Conservation (phyloP, 2,329 filamentous ascomycete genomes). For the Aspergillus novoparasiticus region DNA sequence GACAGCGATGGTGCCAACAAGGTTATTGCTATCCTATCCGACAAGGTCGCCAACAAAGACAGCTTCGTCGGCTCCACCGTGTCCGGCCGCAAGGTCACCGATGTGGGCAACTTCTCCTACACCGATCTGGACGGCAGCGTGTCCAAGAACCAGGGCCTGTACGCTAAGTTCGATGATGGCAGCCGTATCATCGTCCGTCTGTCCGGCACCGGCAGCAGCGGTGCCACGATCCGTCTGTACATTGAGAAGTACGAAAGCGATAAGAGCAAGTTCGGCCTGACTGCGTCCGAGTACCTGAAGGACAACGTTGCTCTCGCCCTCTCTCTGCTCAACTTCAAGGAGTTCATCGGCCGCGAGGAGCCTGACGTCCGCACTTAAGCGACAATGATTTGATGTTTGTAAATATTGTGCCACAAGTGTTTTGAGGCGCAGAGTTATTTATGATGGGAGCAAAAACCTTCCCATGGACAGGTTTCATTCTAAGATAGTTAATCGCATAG, state of each 20-base stretch:
- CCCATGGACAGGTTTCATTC: not conserved
- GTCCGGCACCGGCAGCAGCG: constrained; percentile 91
- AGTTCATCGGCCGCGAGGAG: constrained; percentile 88
- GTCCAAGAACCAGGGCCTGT: constrained; percentile 93
- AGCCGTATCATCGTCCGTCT: constrained; percentile 93
- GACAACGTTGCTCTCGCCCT: constrained; percentile 85
- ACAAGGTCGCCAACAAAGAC: constrained; percentile 70
- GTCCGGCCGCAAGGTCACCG: constrained; percentile 77
- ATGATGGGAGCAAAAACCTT: not conserved
- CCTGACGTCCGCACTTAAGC: constrained; percentile 91
- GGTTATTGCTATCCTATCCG: constrained; percentile 78
- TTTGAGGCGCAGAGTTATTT: not conserved
- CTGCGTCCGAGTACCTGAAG: constrained; percentile 92
- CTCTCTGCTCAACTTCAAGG: constrained; percentile 85
- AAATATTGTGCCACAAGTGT: constrained; percentile 1
- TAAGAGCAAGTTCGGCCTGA: constrained; percentile 72
- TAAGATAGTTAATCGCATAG: constrained; percentile 7
- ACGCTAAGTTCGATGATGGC: constrained; percentile 89
- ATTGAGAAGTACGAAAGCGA: constrained; percentile 94
- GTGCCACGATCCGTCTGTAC: constrained; percentile 94
- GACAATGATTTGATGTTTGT: constrained; percentile 1
- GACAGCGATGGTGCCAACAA: constrained; percentile 89
- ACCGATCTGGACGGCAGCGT: constrained; percentile 98
- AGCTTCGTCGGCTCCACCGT: constrained; percentile 85
- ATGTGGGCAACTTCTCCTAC: constrained; percentile 96